Evolutionary conservation across 2,329 filamentous ascomycete species (phyloP).

Genomic region (Cladobotryum protrusum): DNA sequence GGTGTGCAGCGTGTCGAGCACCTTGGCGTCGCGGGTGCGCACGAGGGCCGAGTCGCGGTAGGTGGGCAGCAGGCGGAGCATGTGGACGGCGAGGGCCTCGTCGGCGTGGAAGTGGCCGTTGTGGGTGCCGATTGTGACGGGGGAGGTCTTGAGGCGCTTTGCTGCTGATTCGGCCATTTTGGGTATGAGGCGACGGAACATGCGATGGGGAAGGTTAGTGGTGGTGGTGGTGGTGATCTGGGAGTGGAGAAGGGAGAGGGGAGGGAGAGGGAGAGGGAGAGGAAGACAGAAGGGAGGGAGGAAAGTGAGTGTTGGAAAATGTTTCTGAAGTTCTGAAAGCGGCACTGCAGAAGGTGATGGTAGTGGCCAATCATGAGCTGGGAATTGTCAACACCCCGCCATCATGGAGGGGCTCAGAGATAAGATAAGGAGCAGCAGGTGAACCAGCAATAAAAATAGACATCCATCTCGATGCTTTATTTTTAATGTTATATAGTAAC

Average conservation of each 20-base stretch:
- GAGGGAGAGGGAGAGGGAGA: not conserved
- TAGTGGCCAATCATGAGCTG: not conserved
- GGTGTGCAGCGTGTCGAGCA: slow-evolving; percentile 79
- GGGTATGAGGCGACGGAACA: slow-evolving; percentile 27
- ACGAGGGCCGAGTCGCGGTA: slow-evolving; percentile 71
- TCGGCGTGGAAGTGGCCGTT: slow-evolving; percentile 99
- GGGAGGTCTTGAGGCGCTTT: slow-evolving; percentile 77
- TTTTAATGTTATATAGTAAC: no score
- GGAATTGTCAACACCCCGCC: not conserved
- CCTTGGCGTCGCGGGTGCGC: slow-evolving; percentile 76
- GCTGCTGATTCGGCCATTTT: slow-evolving; percentile 56
- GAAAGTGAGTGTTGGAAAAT: not conserved
- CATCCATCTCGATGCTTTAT: no score
- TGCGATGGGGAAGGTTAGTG: not conserved
- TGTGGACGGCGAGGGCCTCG: slow-evolving; percentile 92
- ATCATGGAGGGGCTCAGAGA: not conserved
- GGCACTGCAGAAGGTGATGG: not conserved
- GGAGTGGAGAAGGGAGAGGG: not conserved
- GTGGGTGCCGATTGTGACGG: slow-evolving; percentile 80
- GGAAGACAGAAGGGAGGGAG: not conserved
- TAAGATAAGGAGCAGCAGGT: not conserved
- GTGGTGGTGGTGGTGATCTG: not conserved
- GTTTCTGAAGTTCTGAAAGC: not conserved
- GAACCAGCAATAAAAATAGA: no score
- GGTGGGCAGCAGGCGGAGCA: slow-evolving; percentile 80